A percentile compares a stretch with the other conserved stretches of the same genome.
These are phyloP conservation scores for Penicillium subrubescens DNA, from an alignment of 495 filamentous ascomycete species.

Conservation along the genomic window DNA sequence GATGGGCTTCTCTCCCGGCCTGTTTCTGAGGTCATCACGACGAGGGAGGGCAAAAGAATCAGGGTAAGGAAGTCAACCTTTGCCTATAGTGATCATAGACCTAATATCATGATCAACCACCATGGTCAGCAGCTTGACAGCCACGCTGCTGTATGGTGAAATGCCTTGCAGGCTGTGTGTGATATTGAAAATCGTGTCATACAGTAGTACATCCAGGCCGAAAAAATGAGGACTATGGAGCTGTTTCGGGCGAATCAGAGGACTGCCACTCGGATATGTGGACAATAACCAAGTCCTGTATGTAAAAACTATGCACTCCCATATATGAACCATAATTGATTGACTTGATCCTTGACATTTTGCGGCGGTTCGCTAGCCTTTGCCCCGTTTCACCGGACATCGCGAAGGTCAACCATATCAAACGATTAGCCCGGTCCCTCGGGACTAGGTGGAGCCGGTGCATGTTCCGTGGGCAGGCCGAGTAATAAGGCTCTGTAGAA, in stretches of 20 bases:
- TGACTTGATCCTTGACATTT: not conserved
- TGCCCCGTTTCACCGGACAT: not conserved
- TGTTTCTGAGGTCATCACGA: slow-evolving; percentile 13
- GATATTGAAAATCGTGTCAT: slow-evolving; percentile 22
- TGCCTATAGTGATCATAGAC: not conserved
- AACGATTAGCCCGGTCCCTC: not conserved
- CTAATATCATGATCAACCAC: not conserved
- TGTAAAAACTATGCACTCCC: not conserved
- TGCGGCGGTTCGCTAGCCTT: not conserved
- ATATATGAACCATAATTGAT: not conserved
- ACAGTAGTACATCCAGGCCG: slow-evolving; percentile 20
- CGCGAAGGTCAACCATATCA: not conserved
- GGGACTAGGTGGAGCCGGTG: not conserved
- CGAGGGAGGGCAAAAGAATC: not conserved
- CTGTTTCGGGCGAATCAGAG: slow-evolving; percentile 5
- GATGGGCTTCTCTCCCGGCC: slow-evolving; percentile 6
- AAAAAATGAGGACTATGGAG: not conserved
- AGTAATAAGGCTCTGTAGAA: not conserved
- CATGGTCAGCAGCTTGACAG: slow-evolving; percentile 20
- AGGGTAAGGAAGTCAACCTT: not conserved
- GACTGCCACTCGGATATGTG: slow-evolving; percentile 1
- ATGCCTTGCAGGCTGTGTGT: slow-evolving; percentile 27
- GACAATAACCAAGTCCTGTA: not conserved
- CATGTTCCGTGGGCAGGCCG: not conserved
- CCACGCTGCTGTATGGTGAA: slow-evolving; percentile 16